Conservation (phyloP, 1,284 basidiomycete species). For the Puccinia coronata region DNA sequence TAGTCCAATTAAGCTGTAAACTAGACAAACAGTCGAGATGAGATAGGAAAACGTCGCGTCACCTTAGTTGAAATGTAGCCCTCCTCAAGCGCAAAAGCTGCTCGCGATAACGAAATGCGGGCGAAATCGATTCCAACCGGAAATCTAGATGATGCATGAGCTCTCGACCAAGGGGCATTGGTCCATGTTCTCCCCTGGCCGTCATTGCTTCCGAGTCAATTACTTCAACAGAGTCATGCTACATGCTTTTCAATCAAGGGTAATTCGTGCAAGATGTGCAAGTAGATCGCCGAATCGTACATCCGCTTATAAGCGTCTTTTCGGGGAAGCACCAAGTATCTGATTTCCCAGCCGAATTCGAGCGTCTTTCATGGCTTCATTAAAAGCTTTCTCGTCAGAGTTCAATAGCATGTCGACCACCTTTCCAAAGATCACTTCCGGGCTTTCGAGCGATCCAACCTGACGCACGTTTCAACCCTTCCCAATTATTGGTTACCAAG, state of each 20-base stretch:
- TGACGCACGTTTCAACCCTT: constrained; percentile 68
- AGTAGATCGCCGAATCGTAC: constrained; percentile 81
- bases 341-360: constrained; percentile 68
- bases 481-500: constrained; percentile 94
- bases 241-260: constrained; percentile 70
- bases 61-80: constrained; percentile 78
- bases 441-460: constrained; percentile 61
- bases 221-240: background rate
- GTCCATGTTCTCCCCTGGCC: background rate
- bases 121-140: constrained; percentile 77
- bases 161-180: constrained; percentile 41
- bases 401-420: constrained; percentile 78
- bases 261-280: constrained; percentile 87
- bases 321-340: constrained; percentile 73
- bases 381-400: constrained; percentile 55
- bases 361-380: constrained; percentile 47
- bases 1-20: constrained; percentile 51
- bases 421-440: constrained; percentile 76
- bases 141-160: constrained; percentile 64
- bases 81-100: constrained; percentile 85
- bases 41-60: constrained; percentile 53
- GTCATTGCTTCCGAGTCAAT: constrained; percentile 50
- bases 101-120: constrained; percentile 88
- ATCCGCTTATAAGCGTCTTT: constrained; percentile 77
- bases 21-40: constrained; percentile 28